These are phyloP conservation scores for Cladosporium cucumerinum DNA, from an alignment of 2,329 filamentous ascomycete genomes.

Conservation along the genomic window DNA sequence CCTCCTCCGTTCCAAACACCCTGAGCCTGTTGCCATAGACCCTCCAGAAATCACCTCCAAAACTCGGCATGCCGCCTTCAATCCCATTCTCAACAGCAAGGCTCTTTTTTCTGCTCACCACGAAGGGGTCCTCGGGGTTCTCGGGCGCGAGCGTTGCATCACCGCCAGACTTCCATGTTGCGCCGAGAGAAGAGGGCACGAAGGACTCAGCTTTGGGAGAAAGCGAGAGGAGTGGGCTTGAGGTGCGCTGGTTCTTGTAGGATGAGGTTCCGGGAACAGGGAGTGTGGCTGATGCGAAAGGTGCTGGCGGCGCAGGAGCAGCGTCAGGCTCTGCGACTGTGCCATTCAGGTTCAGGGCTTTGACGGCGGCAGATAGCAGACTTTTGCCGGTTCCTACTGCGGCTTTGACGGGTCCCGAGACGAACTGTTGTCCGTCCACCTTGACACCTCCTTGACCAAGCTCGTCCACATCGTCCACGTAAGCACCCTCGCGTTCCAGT, in stretches of 20 bases:
- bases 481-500: constrained; percentile 43
- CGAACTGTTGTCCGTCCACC: constrained; percentile 8
- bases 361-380: constrained; percentile 13
- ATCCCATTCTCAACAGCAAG: constrained; percentile 24
- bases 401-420: constrained; percentile 7
- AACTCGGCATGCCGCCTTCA: constrained; percentile 47
- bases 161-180: constrained; percentile 30
- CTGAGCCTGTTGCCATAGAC: constrained; percentile 58
- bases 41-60: constrained; percentile 54
- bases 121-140: constrained; percentile 26
- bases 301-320: neutral
- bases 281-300: neutral
- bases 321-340: neutral
- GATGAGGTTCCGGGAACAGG: neutral
- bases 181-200: constrained; percentile 28
- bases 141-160: constrained; percentile 27
- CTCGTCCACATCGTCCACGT: constrained; percentile 26
- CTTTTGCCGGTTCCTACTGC: constrained; percentile 11
- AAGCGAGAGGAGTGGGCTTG: constrained; percentile 9
- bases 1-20: constrained; percentile 59
- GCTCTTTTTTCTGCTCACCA: constrained; percentile 17
- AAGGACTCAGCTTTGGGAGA: constrained; percentile 20
- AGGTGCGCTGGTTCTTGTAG: constrained; percentile 5
- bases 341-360: constrained; percentile 5
- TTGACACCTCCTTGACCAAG: constrained; percentile 20